Base-by-base conservation (phyloP, 257 asterid species). In the Eucommia ulmoides region DNA sequence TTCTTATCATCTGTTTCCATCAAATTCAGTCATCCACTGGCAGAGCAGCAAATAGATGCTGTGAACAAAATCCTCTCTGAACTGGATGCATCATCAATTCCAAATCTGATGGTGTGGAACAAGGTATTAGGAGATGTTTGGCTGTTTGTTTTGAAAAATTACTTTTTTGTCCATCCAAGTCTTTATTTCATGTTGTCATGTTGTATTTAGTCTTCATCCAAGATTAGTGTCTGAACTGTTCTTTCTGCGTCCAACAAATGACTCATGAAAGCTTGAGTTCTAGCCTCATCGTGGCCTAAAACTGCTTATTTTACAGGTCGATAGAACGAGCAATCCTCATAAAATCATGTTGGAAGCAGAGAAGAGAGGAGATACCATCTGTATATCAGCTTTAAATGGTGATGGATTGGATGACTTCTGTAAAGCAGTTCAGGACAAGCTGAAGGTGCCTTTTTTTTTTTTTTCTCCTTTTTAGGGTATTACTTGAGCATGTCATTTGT, bases 341-440 rank as follows among this genome's bases (percentile, higher is more conserved):
- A 78, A 69, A 63, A 41, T 82, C 33, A 80, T 66, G 63, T 66
- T 74, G 46, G 86, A 85, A 47, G 94, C 96, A 26, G 47, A 56
- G 78, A 50, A 45, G 46, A 74, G 69, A 48, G 68, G 62, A n/a
- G 82, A 82, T 71, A 80, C 72, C 23, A 63, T 85, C 22, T 85
- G 96, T 69, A 52, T 89, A 59, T 89, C 98, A 72, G 96, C 98
- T 76, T 69, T 82, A 55, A 80, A 89, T 29, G 96, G 98, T 52
- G 96, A 89, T 71, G 98, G 98, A 25, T 58, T 89, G 22, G 96
- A 85, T 55, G 88, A 85, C 33, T 89, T 89, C 80, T 80, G 94
- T 68, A 57, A 67, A 11, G 93, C 87, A 50, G 83, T 89, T 71
- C 94, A 85, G 65, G 88, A 73, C 51, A 80, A 76, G 66, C 73